These are phyloP conservation scores for Fraxinus platypoda DNA, from an alignment of 305 asterid genomes.

Conservation along the genomic window DNA sequence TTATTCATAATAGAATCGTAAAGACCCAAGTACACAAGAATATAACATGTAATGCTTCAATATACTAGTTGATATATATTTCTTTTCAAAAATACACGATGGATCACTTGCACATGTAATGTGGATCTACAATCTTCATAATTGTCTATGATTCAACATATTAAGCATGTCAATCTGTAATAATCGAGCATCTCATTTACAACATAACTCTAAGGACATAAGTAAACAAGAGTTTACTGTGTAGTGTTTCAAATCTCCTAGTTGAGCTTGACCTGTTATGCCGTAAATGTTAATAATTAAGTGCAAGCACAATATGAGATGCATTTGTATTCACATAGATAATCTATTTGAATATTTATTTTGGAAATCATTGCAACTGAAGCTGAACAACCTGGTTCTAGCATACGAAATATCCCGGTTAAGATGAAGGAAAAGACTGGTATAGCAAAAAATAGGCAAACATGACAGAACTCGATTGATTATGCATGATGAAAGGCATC, in stretches of 20 bases:
- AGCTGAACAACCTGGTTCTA: not conserved
- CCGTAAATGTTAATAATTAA: not conserved
- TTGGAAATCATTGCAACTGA: not conserved
- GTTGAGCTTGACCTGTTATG: not conserved
- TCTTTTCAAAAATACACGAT: not conserved
- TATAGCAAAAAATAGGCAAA: not conserved
- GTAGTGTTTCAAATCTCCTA: not conserved
- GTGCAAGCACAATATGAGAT: not conserved
- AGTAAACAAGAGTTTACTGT: not conserved
- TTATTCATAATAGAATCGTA: not conserved
- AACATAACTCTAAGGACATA: not conserved
- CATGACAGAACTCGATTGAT: not conserved
- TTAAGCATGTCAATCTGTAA: not conserved
- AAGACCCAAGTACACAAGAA: not conserved
- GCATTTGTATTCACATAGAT: not conserved
- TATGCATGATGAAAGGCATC: slow-evolving; percentile 34
- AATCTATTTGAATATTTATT: not conserved
- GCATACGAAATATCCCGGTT: not conserved
- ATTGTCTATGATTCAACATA: not conserved
- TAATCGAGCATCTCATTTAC: not conserved
- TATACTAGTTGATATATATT: not conserved
- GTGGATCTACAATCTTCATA: not conserved
- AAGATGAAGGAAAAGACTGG: not conserved
- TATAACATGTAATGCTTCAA: not conserved
- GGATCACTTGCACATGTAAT: not conserved